Base-by-base conservation (phyloP, 208 protist species). In the Strigomonas culicis region DNA sequence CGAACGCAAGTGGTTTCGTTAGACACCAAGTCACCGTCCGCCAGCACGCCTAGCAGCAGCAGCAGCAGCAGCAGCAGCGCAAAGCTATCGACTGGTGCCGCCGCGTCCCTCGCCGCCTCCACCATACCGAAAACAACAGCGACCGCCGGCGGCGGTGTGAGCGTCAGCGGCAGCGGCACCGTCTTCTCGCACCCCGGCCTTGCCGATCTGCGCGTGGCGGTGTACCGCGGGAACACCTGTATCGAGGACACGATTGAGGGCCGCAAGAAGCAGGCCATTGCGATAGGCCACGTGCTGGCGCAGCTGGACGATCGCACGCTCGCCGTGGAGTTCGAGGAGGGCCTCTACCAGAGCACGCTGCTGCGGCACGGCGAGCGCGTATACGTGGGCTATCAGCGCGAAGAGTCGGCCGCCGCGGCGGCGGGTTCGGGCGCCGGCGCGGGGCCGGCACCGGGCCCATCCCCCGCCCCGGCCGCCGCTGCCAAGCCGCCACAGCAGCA, bases 301-400 rank as follows among this genome's bases (percentile, higher is more conserved):
- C 88, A 92, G 57, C 74, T 94, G 31, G 86, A 83, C 10, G 79
- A 80, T 31, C 66, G 66, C 1, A 82, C 88, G n/a, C 83, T 89
- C 19, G 88, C 88, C 8, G 88, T 94, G 0, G 74, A 83, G 55
- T 86, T 86, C 39, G 57, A 65, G 13, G 63, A 75, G 32, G 76
- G 58, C 47, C 61, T 32, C 3, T 34, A 44, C 24, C 13, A 60
- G 28, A 46, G 55, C n/a, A 44, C 55, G 2, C 39, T 60, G 19
- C 31, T 60, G 7, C 32, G 31, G 19, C 55, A 84, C 17, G 82
- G 82, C 24, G 75, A 70, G 47, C 74, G 82, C 0, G 78, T 81
- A 32, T 84, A 84, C 59, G 75, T 84, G 17, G 64, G 65, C 21
- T 84, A 88, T 55, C 77, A 79, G 65, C 69, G 70, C 0, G 63